Evolutionary conservation across 768 basidiomycete genomes (phyloP).

Genomic region (Amanita phalloides): DNA sequence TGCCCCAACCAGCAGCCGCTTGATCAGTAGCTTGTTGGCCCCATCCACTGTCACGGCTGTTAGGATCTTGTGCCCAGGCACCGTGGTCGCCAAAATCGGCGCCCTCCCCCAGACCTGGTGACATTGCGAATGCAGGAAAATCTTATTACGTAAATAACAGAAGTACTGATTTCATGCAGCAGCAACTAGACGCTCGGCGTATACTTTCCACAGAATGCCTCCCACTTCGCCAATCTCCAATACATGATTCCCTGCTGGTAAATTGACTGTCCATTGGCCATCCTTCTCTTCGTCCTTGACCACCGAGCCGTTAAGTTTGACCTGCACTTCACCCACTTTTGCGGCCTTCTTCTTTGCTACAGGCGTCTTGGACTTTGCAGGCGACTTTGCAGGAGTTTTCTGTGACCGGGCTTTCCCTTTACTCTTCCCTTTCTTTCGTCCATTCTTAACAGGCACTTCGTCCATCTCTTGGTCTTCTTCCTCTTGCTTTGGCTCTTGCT

Average conservation of each 20-base stretch:
- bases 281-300: slow-evolving; percentile 32
- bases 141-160: slow-evolving; percentile 1
- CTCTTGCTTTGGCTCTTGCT: slow-evolving; percentile 23
- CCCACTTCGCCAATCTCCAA: slow-evolving; percentile 69
- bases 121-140: background rate
- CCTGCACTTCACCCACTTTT: slow-evolving; percentile 47
- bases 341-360: slow-evolving; percentile 29
- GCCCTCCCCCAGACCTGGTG: background rate
- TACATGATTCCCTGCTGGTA: slow-evolving; percentile 47
- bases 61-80: background rate
- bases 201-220: slow-evolving; percentile 62
- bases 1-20: background rate
- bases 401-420: slow-evolving; percentile 26
- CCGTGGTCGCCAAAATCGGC: background rate
- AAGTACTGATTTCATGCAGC: background rate
- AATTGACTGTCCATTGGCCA: slow-evolving; percentile 52
- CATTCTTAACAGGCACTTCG: slow-evolving; percentile 33
- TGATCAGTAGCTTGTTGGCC: background rate
- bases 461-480: slow-evolving; percentile 37
- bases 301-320: slow-evolving; percentile 51
- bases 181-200: slow-evolving; percentile 35
- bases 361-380: slow-evolving; percentile 17
- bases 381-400: slow-evolving; percentile 22
- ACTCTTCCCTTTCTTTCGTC: slow-evolving; percentile 28
- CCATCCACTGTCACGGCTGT: background rate